Percentiles rank a stretch among this genome's conserved stretches.
phyloP scores from a whole-genome alignment of 306 rosid genomes.

The Vigna trinervia region DNA sequence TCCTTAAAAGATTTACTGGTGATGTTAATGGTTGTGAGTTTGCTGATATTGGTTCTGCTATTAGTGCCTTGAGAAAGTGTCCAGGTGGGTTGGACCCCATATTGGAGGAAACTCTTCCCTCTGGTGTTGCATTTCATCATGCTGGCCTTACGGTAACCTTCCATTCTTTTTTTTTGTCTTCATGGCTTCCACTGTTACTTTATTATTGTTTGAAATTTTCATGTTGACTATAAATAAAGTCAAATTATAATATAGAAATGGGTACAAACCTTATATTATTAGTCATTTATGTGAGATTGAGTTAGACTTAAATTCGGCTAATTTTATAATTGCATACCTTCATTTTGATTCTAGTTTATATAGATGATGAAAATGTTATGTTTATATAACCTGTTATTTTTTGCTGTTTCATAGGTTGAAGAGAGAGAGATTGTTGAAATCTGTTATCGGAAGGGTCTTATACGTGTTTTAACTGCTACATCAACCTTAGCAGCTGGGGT shows the following conservation, averaged over 20 bases:
- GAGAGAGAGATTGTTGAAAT: slow-evolving; percentile 95
- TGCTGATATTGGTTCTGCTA: slow-evolving; percentile 68
- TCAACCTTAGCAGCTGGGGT: slow-evolving; percentile 99
- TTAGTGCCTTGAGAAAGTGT: slow-evolving; percentile 77
- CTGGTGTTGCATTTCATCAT: slow-evolving; percentile 97
- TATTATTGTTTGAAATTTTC: background rate
- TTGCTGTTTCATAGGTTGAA: slow-evolving; percentile 70
- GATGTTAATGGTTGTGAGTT: slow-evolving; percentile 64
- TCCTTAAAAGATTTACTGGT: slow-evolving; percentile 65
- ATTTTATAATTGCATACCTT: too few relatives aligned
- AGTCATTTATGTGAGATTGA: too few relatives aligned
- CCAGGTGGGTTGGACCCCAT: slow-evolving; percentile 94
- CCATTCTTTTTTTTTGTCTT: slow-evolving; percentile 30
- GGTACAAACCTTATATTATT: too few relatives aligned
- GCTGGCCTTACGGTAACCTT: slow-evolving; percentile 91
- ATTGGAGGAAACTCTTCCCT: slow-evolving; percentile 84
- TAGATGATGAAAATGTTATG: slow-evolving; percentile 28
- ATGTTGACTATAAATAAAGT: too few relatives aligned
- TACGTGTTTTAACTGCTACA: slow-evolving; percentile 94
- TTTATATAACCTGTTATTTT: slow-evolving; percentile 33
- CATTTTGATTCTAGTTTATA: background rate
- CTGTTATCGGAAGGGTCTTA: slow-evolving; percentile 92
- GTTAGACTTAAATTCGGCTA: too few relatives aligned
- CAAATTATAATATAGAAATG: too few relatives aligned
- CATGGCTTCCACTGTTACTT: slow-evolving; percentile 33